Evolutionary conservation across 139 green algal species (phyloP).

Genomic region (Micromonas commoda): DNA sequence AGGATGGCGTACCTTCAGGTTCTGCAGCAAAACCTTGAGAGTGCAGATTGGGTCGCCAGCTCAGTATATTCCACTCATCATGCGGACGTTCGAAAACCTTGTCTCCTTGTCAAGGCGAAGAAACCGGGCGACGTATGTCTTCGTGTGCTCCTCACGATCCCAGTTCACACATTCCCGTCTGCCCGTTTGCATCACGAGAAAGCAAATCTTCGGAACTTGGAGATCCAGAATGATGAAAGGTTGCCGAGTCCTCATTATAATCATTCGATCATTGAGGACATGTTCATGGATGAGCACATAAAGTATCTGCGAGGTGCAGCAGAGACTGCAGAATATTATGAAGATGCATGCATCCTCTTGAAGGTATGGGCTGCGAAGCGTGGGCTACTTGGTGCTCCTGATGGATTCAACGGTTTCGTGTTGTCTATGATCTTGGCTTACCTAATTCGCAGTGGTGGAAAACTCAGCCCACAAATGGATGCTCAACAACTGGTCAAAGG

Average conservation of each 20-base stretch:
- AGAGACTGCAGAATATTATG: background rate
- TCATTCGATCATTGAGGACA: slow-evolving; percentile 13
- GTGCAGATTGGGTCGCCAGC: background rate
- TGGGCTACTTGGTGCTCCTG: background rate
- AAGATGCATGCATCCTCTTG: background rate
- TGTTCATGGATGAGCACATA: background rate
- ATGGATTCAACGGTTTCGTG: slow-evolving; percentile 17
- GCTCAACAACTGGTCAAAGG: background rate
- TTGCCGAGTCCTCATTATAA: slow-evolving; percentile 7
- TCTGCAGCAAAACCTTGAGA: background rate
- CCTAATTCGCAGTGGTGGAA: background rate
- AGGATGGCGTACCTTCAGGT: background rate
- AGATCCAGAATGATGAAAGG: background rate
- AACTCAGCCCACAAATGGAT: slow-evolving; percentile 7
- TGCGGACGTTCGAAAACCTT: background rate
- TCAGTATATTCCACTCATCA: background rate
- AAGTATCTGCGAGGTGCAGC: background rate
- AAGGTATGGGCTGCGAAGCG: slow-evolving; percentile 13
- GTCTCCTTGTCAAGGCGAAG: background rate
- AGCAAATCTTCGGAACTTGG: slow-evolving; percentile 13
- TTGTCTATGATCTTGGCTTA: slow-evolving; percentile 10
- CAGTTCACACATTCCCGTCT: background rate
- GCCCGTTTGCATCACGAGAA: background rate
- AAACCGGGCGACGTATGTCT: background rate
- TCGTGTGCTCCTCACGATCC: background rate